Percentiles rank a stretch among this genome's conserved stretches.
These are phyloP conservation scores for Tinospora cordifolia DNA, from an alignment of 164 flowering plant species.

Conservation along the genomic window DNA sequence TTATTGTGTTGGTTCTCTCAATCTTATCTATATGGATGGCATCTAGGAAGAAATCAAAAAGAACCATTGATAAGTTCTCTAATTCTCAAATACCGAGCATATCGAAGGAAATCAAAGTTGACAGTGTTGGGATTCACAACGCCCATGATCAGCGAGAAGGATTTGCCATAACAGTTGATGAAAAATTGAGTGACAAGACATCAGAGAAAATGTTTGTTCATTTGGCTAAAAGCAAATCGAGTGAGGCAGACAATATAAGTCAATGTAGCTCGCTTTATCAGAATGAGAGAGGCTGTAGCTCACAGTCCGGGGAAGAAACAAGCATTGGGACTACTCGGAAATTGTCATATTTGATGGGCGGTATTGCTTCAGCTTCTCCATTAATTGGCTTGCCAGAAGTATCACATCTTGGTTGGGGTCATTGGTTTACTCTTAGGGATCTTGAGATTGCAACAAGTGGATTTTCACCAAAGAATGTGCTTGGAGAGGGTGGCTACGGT, in stretches of 20 bases:
- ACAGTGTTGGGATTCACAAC: conserved; percentile 48
- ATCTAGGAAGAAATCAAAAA: conserved; percentile 49
- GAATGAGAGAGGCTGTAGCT: conserved; percentile 57
- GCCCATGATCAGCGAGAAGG: conserved; percentile 39
- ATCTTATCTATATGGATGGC: conserved; percentile 52
- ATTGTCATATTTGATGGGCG: conserved; percentile 38
- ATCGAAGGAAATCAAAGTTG: conserved; percentile 74
- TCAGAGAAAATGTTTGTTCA: conserved; percentile 60
- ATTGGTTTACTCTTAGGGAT: conserved; percentile 90
- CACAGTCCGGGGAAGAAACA: conserved; percentile 83
- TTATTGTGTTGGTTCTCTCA: conserved; percentile 55
- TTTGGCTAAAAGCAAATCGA: conserved; percentile 58
- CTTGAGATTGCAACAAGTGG: conserved; percentile 64
- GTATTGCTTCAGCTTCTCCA: conserved; percentile 58
- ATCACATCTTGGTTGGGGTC: conserved; percentile 96
- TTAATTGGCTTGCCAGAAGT: conserved; percentile 76
- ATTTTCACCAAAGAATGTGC: conserved; percentile 54
- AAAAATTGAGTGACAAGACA: conserved; percentile 38
- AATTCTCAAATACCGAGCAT: conserved; percentile 55
- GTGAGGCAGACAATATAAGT: conserved; percentile 62
- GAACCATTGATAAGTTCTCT: conserved; percentile 36
- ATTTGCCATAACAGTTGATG: conserved; percentile 28
- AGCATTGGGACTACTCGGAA: conserved; percentile 45
- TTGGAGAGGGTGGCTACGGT: conserved; percentile 97
- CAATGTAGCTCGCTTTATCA: conserved; percentile 66